Evolutionary conservation across 2,329 filamentous ascomycete genomes (phyloP), one percentile per base, ranked within the genome.

Genomic region (Cladosporium phlei): DNA sequence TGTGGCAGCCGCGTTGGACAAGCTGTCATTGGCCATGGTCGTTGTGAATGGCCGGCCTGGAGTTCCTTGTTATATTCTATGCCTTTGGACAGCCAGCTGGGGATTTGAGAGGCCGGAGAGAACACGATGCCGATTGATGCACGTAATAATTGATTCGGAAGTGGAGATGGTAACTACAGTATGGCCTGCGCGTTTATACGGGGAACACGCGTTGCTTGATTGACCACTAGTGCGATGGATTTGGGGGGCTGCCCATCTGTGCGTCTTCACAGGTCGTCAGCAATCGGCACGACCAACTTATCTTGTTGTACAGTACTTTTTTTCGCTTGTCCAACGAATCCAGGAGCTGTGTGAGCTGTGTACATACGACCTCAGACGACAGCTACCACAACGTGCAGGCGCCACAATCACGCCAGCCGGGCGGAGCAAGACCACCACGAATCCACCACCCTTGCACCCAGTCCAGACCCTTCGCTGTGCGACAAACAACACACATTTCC

Each of bases 131-230:
- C n/a, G n/a, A n/a, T n/a, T n/a, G n/a, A n/a, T n/a, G n/a, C n/a
- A n/a, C n/a, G n/a, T n/a, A n/a, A n/a, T n/a, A n/a, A n/a, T n/a
- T n/a, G n/a, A n/a, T n/a, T n/a, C n/a, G n/a, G n/a, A n/a, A n/a
- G n/a, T n/a, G n/a, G n/a, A n/a, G n/a, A n/a, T n/a, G n/a, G n/a
- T n/a, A n/a, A n/a, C n/a, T n/a, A n/a, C n/a, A n/a, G n/a, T n/a
- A n/a, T n/a, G n/a, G n/a, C n/a, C n/a, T n/a, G n/a, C n/a, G n/a
- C n/a, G n/a, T n/a, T n/a, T n/a, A n/a, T n/a, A n/a, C n/a, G n/a
- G n/a, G n/a, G n/a, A n/a, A n/a, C n/a, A 45, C 42, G 37, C 37
- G 42, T 45, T 45, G 42, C 42, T 29, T 29, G 42, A 32, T n/a
- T 29, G 32, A 37, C 42, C 32, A 32, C 37, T 21, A 12, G 42